Conservation (phyloP, 495 filamentous ascomycete species). For the Penicillium arizonense region DNA sequence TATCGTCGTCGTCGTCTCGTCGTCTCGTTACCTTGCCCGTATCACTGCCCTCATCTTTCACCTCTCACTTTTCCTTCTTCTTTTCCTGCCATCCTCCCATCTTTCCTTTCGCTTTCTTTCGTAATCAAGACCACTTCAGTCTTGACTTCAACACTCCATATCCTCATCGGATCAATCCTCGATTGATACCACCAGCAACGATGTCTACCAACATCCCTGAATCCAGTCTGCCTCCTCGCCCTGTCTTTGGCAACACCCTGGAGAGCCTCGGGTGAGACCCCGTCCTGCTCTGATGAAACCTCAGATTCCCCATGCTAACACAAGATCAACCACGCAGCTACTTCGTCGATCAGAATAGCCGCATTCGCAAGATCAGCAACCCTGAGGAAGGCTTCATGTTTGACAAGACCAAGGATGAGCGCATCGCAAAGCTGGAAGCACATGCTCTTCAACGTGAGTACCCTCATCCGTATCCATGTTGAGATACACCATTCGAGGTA, state of each 20-base stretch:
- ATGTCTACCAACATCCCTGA: too few species aligned
- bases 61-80: background rate
- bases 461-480: conserved; percentile 45
- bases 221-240: too few species aligned
- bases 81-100: background rate
- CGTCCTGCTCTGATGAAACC: background rate
- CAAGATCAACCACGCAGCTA: conserved; percentile 47
- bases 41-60: too few species aligned
- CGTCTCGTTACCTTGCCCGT: too few species aligned
- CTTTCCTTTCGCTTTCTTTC: background rate
- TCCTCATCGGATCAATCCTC: background rate
- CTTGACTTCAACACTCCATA: background rate
- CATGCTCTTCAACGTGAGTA: conserved; percentile 60
- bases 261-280: conserved; percentile 63
- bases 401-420: conserved; percentile 66
- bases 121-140: background rate
- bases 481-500: too few species aligned
- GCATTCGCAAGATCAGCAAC: conserved; percentile 65
- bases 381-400: conserved; percentile 69
- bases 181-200: too few species aligned
- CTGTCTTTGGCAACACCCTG: conserved; percentile 26
- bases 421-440: conserved; percentile 19
- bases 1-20: too few species aligned
- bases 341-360: conserved; percentile 67
- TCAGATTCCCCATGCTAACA: background rate